phyloP scores from a whole-genome alignment of 352 stramenopile genomes.

The Phytopythium helicoides region DNA sequence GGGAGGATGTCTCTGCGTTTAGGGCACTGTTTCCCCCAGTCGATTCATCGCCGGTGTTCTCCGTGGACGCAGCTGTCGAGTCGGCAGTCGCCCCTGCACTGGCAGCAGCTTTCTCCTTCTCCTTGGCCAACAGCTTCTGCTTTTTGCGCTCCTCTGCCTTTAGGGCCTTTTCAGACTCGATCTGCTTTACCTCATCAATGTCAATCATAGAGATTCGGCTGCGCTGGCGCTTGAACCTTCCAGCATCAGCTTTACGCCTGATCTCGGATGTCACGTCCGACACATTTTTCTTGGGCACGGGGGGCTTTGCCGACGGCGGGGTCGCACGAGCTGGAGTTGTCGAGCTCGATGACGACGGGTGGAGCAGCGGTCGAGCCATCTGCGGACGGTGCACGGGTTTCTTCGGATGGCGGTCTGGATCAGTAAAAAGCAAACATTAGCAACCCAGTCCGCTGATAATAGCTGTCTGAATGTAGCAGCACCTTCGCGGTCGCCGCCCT shows the following conservation, averaged over 20 bases:
- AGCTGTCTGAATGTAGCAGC: not conserved
- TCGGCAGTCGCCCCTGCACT: constrained; percentile 5
- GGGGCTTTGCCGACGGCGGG: constrained; percentile 20
- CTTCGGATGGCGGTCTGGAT: constrained; percentile 20
- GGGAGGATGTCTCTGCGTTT: not conserved
- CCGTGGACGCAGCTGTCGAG: not conserved
- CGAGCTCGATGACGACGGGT: constrained; percentile 14
- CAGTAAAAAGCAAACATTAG: not conserved
- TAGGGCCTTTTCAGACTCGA: constrained; percentile 81
- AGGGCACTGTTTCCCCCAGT: not conserved
- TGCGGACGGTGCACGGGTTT: constrained; percentile 42
- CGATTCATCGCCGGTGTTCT: constrained; percentile 1
- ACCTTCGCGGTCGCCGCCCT: constrained; percentile 21
- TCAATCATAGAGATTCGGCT: constrained; percentile 89
- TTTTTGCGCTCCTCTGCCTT: constrained; percentile 84
- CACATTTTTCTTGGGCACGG: constrained; percentile 61
- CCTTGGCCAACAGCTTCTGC: constrained; percentile 43
- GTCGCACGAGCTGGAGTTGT: constrained; percentile 23
- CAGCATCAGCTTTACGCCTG: constrained; percentile 76
- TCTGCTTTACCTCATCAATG: constrained; percentile 87
- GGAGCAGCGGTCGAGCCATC: constrained; percentile 30
- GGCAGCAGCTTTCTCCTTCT: constrained; percentile 28
- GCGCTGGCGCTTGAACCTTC: constrained; percentile 78
- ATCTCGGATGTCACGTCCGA: constrained; percentile 78
- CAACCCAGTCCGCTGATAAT: not conserved